These are phyloP conservation scores for Thalassiosira sp. DNA, from an alignment of 352 stramenopile genomes.

Conservation along the genomic window DNA sequence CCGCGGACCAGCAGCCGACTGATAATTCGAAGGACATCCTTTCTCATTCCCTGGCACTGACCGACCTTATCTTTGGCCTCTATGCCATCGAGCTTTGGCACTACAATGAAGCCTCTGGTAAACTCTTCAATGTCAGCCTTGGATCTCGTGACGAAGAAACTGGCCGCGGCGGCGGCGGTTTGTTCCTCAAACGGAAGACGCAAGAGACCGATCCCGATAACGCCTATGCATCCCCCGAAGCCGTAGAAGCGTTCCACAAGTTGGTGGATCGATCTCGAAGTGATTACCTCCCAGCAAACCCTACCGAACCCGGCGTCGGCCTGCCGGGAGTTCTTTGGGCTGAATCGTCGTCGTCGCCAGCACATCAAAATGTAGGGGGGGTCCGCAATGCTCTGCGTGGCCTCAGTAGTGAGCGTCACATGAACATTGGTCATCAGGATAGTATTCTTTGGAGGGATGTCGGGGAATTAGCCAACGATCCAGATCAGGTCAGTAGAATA, in stretches of 20 bases:
- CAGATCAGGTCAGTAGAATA: slow-evolving; percentile 38
- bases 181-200: slow-evolving; percentile 27
- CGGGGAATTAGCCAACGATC: slow-evolving; percentile 41
- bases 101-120: slow-evolving; percentile 18
- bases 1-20: no score
- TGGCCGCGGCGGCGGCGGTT: not conserved
- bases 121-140: slow-evolving; percentile 8
- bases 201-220: slow-evolving; percentile 28
- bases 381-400: no score
- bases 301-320: slow-evolving; percentile 40
- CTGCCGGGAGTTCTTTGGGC: slow-evolving; percentile 55
- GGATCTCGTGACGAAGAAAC: not conserved
- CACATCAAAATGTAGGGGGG: not conserved
- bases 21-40: slow-evolving; percentile 12
- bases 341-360: slow-evolving; percentile 4
- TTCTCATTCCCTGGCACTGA: slow-evolving; percentile 19
- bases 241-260: slow-evolving; percentile 9
- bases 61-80: slow-evolving; percentile 25
- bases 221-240: slow-evolving; percentile 1
- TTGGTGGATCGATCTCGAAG: slow-evolving; percentile 34
- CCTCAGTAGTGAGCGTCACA: not conserved
- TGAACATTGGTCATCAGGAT: not conserved
- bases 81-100: slow-evolving; percentile 33
- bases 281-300: slow-evolving; percentile 36
- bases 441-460: slow-evolving; percentile 48